These are phyloP conservation scores for Colletotrichum sp. DNA, from an alignment of 2,329 filamentous ascomycete genomes.

Conservation along the genomic window DNA sequence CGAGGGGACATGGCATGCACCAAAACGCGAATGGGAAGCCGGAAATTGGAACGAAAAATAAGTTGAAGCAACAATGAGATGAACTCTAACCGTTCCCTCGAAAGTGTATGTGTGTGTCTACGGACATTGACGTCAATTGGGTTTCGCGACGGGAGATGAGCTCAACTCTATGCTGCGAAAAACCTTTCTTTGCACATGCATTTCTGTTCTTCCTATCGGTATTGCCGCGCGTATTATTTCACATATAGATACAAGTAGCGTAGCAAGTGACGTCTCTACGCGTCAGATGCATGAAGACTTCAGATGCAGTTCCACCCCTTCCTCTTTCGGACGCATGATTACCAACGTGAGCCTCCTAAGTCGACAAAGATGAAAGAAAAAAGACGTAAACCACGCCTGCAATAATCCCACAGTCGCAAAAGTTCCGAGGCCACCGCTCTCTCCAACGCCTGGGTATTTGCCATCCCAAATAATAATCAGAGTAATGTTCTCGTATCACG, in stretches of 20 bases:
- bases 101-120: background rate
- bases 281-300: background rate
- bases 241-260: background rate
- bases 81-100: background rate
- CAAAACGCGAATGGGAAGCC: background rate
- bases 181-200: background rate
- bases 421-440: background rate
- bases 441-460: conserved; percentile 22
- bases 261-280: background rate
- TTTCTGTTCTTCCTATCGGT: background rate
- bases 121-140: background rate
- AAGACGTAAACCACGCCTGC: background rate
- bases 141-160: background rate
- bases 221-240: background rate
- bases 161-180: background rate
- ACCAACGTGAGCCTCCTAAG: background rate
- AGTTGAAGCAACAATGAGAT: background rate
- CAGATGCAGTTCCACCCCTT: background rate
- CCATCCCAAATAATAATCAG: conserved; percentile 14
- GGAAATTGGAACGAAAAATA: background rate
- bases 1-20: background rate
- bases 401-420: background rate
- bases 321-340: background rate
- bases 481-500: background rate
- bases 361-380: background rate